Percentiles rank a stretch among this genome's conserved stretches.
Conservation (phyloP, 2,329 filamentous ascomycete genomes). For the Alternaria alternata region DNA sequence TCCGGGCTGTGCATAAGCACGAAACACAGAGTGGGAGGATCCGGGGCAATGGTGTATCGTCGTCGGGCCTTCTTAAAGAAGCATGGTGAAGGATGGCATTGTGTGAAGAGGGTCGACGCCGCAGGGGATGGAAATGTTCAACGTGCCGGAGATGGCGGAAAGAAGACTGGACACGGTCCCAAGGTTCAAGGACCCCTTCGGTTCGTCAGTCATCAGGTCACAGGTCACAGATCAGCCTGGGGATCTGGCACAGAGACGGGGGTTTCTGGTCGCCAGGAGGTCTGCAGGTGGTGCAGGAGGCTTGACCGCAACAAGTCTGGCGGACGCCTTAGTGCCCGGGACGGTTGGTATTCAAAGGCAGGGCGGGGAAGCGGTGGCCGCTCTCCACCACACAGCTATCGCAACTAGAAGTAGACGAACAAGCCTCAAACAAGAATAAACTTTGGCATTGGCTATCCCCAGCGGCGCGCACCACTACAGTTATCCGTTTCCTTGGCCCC, state of each 20-base stretch:
- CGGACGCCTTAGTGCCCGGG: conserved; percentile 28
- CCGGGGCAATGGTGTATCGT: conserved; percentile 11
- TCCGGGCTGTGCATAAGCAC: conserved; percentile 41
- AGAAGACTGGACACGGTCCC: conserved; percentile 23
- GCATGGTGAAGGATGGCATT: conserved; percentile 30
- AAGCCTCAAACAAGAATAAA: conserved; percentile 6
- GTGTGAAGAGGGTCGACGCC: conserved; percentile 22
- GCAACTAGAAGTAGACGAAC: conserved; percentile 6
- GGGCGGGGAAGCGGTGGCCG: conserved; percentile 27
- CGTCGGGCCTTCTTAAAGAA: conserved; percentile 29
- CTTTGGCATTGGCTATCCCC: not conserved
- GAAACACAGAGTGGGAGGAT: conserved; percentile 12
- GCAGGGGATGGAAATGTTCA: conserved; percentile 20
- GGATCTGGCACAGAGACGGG: conserved; percentile 26
- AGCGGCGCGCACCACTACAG: conserved; percentile 1
- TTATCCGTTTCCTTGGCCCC: not conserved
- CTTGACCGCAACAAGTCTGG: conserved; percentile 19
- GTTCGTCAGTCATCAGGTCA: conserved; percentile 31
- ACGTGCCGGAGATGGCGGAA: conserved; percentile 22
- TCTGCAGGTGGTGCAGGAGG: conserved; percentile 25
- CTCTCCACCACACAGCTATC: conserved; percentile 11
- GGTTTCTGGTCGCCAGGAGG: conserved; percentile 34
- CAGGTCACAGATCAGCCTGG: conserved; percentile 26
- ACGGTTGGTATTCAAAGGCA: conserved; percentile 23
- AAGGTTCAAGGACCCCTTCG: conserved; percentile 19